Evolutionary conservation across 768 basidiomycete genomes (phyloP).

Genomic region (Phylloporus arenicola): DNA sequence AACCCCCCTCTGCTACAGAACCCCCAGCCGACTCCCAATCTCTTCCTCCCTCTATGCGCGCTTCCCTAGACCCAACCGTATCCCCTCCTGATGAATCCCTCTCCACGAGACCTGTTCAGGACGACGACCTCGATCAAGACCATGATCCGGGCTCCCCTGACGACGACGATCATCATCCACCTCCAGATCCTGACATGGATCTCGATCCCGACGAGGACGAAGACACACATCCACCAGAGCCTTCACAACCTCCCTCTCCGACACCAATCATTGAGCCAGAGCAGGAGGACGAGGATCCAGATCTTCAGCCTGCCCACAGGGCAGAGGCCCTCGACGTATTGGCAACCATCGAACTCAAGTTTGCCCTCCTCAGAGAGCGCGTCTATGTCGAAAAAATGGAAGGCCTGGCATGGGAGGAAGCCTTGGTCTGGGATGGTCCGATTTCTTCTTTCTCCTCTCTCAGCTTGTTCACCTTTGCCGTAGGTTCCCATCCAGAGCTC

Average conservation of each 20-base stretch:
- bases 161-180: conserved; percentile 20
- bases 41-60: conserved; percentile 16
- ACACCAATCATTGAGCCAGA: conserved; percentile 23
- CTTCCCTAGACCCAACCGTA: conserved; percentile 16
- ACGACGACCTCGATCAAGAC: conserved; percentile 27
- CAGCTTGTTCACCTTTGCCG: background rate
- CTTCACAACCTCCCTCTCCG: conserved; percentile 22
- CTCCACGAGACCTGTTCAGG: conserved; percentile 14
- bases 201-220: conserved; percentile 33
- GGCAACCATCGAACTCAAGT: conserved; percentile 88
- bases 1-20: conserved; percentile 12
- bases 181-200: conserved; percentile 14
- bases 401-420: conserved; percentile 81
- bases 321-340: conserved; percentile 86
- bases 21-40: conserved; percentile 18
- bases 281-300: conserved; percentile 48
- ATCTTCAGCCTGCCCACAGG: conserved; percentile 75
- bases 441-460: background rate
- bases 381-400: conserved; percentile 96
- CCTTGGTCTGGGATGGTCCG: conserved; percentile 71
- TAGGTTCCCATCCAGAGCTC: conserved; percentile 87
- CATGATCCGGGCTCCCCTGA: conserved; percentile 15
- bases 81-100: conserved; percentile 15
- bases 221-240: conserved; percentile 24
- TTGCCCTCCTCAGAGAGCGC: conserved; percentile 78